phyloP scores from a whole-genome alignment of 2,329 filamentous ascomycete genomes.

The Pseudogymnoascus verrucosus region DNA sequence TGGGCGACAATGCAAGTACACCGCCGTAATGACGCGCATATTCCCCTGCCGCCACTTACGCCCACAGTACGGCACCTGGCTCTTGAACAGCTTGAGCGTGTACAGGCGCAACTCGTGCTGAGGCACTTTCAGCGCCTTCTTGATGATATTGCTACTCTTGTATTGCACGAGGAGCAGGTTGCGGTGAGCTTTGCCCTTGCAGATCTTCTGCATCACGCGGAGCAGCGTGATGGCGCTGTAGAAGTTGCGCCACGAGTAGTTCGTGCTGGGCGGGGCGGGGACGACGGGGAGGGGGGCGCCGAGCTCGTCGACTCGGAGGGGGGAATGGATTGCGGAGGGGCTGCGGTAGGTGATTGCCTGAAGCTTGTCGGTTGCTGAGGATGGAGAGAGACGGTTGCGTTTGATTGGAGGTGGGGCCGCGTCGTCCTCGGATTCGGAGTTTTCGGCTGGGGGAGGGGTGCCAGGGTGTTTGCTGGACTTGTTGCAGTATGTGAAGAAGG shows the following conservation, averaged over 20 bases:
- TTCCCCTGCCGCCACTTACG: constrained; percentile 97
- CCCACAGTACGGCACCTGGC: constrained; percentile 94
- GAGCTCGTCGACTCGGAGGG: constrained; percentile 59
- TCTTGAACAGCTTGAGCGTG: constrained; percentile 96
- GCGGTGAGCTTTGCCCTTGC: constrained; percentile 89
- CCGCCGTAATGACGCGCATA: constrained; percentile 96
- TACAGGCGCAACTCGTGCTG: constrained; percentile 83
- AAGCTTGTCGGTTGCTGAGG: constrained; percentile 21
- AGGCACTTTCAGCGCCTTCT: constrained; percentile 84
- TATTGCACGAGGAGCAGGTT: constrained; percentile 91
- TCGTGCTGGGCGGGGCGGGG: constrained; percentile 70
- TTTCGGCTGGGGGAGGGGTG: constrained; percentile 21
- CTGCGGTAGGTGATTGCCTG: constrained; percentile 22
- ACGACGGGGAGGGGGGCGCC: constrained; percentile 68
- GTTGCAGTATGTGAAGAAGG: constrained; percentile 89
- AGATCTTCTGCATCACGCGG: constrained; percentile 94
- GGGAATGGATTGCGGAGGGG: constrained; percentile 12
- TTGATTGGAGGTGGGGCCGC: constrained; percentile 78
- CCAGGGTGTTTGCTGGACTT: constrained; percentile 45
- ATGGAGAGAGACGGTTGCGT: constrained; percentile 36
- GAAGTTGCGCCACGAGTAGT: constrained; percentile 90
- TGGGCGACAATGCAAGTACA: constrained; percentile 88
- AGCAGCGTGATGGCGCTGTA: constrained; percentile 93
- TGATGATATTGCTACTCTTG: constrained; percentile 86
- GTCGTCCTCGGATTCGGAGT: constrained; percentile 50